Percentiles rank a stretch among this genome's conserved stretches.
Conservation (phyloP, 2,329 filamentous ascomycete species). For the Scopulariopsis brevicaulis region DNA sequence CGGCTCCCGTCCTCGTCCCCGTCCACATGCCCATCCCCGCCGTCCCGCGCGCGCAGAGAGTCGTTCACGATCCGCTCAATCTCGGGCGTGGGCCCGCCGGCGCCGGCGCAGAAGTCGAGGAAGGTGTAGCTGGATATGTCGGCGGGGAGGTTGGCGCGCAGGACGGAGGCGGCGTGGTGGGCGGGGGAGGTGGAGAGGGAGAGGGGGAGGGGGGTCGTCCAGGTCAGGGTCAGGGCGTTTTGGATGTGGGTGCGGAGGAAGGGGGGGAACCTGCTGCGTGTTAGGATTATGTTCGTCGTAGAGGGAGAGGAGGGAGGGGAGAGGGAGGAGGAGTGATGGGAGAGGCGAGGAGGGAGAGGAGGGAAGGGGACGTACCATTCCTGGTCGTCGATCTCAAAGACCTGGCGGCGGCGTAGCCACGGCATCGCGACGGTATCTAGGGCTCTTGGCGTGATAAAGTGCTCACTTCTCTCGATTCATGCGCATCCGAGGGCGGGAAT, state of each 20-base stretch:
- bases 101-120: constrained; percentile 68
- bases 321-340: neutral
- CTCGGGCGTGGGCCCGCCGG: constrained; percentile 56
- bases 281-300: neutral
- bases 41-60: neutral
- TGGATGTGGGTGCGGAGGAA: constrained; percentile 55
- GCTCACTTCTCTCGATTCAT: neutral
- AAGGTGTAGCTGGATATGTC: constrained; percentile 43
- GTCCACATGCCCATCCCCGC: neutral
- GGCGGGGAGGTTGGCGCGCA: constrained; percentile 37
- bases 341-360: neutral
- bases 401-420: constrained; percentile 45
- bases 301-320: neutral
- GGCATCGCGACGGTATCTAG: constrained; percentile 22
- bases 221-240: constrained; percentile 50
- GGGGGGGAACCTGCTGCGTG: constrained; percentile 47
- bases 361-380: constrained; percentile 34
- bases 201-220: constrained; percentile 47
- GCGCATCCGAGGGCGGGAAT: neutral
- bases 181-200: constrained; percentile 44
- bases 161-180: constrained; percentile 43
- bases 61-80: constrained; percentile 50
- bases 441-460: neutral
- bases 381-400: constrained; percentile 59
- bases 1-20: constrained; percentile 5